Evolutionary conservation across 495 filamentous ascomycete species (phyloP).

Genomic region (Amorphotheca resinae): DNA sequence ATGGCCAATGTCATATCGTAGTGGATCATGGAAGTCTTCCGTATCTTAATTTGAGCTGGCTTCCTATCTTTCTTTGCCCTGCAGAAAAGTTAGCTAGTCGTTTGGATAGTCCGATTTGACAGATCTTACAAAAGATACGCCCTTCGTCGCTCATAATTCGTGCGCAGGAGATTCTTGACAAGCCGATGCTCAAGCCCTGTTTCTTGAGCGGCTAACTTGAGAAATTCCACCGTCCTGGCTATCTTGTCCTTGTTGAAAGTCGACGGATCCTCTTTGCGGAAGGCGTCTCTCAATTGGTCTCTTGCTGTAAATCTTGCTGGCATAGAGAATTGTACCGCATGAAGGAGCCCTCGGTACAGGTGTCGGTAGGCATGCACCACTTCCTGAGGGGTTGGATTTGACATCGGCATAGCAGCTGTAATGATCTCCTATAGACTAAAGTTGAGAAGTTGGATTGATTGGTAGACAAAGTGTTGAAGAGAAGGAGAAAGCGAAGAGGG

Average conservation of each 20-base stretch:
- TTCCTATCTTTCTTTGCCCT: not conserved
- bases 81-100: not conserved
- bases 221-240: conserved; percentile 63
- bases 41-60: conserved; percentile 14
- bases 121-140: not conserved
- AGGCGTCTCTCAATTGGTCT: conserved; percentile 53
- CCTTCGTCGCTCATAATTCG: conserved; percentile 29
- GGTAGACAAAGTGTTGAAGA: not conserved
- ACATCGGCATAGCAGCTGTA: conserved; percentile 1
- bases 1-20: conserved; percentile 56
- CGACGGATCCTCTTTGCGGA: conserved; percentile 42
- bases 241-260: conserved; percentile 50
- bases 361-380: conserved; percentile 68
- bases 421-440: too few relatives aligned
- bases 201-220: conserved; percentile 51
- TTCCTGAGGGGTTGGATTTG: conserved; percentile 19
- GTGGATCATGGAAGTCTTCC: conserved; percentile 35
- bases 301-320: conserved; percentile 59
- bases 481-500: not conserved
- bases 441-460: too few relatives aligned
- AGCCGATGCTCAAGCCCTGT: conserved; percentile 71
- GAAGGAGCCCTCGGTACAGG: conserved; percentile 60
- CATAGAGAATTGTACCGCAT: conserved; percentile 66
- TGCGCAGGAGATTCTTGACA: conserved; percentile 57
- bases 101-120: not conserved